Conservation (phyloP, 2,329 filamentous ascomycete genomes). For the Penicillium sp. region DNA sequence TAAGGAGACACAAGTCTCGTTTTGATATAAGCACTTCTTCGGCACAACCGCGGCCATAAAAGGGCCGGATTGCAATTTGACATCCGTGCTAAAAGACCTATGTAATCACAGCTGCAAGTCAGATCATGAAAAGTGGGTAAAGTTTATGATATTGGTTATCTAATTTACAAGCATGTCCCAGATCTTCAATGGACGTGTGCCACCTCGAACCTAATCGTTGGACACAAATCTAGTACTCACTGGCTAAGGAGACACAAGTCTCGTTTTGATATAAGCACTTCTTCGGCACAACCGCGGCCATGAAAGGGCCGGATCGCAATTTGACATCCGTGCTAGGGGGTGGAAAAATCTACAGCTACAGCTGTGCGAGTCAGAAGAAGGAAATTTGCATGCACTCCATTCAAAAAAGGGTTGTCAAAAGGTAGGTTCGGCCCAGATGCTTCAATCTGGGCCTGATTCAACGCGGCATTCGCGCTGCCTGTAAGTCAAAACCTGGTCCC, state of each 20-base stretch:
- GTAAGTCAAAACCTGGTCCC: conserved; percentile 21
- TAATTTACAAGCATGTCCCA: conserved; percentile 33
- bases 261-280: conserved; percentile 79
- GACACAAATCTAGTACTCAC: conserved; percentile 47
- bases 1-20: conserved; percentile 19
- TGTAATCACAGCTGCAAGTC: neutral
- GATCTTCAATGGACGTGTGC: conserved; percentile 46
- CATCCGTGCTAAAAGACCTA: conserved; percentile 75
- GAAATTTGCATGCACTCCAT: conserved; percentile 29
- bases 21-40: conserved; percentile 94
- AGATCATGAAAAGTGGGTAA: neutral
- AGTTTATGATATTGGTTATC: neutral
- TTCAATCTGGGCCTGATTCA: conserved; percentile 21
- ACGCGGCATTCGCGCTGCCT: conserved; percentile 16
- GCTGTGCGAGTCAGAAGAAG: conserved; percentile 13
- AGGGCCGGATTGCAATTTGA: conserved; percentile 95
- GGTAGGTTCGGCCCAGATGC: conserved; percentile 27
- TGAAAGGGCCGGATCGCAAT: conserved; percentile 81
- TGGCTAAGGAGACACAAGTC: conserved; percentile 27
- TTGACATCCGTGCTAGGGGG: conserved; percentile 95
- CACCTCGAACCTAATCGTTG: conserved; percentile 29
- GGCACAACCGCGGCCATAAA: conserved; percentile 90
- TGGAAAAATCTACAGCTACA: conserved; percentile 4
- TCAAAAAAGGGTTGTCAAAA: conserved; percentile 29
- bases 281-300: conserved; percentile 98